Base-by-base conservation (phyloP, 768 basidiomycete genomes). In the Pulveroboletus sp. region DNA sequence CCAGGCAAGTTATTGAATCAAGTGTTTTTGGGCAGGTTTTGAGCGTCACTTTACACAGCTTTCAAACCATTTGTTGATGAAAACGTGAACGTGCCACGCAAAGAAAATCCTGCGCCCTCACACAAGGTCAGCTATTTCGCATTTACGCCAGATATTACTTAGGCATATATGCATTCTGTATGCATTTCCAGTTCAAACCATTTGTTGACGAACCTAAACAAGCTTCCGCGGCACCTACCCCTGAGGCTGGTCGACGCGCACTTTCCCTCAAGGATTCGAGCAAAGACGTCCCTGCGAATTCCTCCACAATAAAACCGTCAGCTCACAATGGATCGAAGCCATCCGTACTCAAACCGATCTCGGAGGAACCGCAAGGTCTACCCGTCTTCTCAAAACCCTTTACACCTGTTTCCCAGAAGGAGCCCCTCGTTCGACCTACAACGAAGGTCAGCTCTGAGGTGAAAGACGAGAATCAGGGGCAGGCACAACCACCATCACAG, bases 51-150 rank as follows among this genome's bases (percentile, higher is more conserved):
- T 51, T 50, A 24, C 9, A 29, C 33, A 59, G 52, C 60, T 25
- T 87, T 90, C 66, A 78, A 77, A 50, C 86, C 88, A 8, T 88
- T 83, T 57, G 72, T 81, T 1, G 87, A 87, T 44, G 85, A 86
- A 59, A 81, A 80, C 53, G 66, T 68, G 1, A 81, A 80, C 53
- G 66, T 68, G 1, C 60, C 61, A 17, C 67, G 68, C 41, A 71
- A 76, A 54, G 72, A 79, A 61, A 73, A 81, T 40, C 68, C 70
- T 56, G 49, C 66, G 53, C 19, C 70, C 53, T 29, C 49, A 34
- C 44, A 53, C 40, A 61, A 56, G 50, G 60, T 55, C 35, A 14
- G 43, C n/a, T 40, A 11, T 32, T 35, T n/a, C 45, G 13, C 40
- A 19, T 39, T 13, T 45, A 43, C 20, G 1, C 8, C 23, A 8